Evolutionary conservation across 179 eudicot species (phyloP), one percentile per base, ranked within the genome.

Genomic region (Gypsophila paniculata): DNA sequence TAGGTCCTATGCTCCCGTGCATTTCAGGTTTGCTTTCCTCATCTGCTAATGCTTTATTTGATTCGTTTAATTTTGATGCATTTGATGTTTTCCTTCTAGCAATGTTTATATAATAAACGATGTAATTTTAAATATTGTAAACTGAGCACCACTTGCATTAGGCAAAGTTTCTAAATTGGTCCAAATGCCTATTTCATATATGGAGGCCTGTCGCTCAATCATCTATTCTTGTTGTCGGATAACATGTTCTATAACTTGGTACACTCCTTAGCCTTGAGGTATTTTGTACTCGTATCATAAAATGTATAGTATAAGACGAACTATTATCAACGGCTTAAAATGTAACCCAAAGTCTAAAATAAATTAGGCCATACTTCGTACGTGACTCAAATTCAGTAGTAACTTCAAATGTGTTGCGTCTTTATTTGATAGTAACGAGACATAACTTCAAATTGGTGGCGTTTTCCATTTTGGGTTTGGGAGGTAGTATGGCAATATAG

Each of bases 1-100:
- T 70, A 90, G 98, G 34, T 83, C 94, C 55, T 92, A 82, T 65
- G 89, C 97, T 62, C 96, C 96, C 6, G 94, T 90, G n/a, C 98
- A 92, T 79, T 92, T 88, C 90, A 92, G 98, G 98, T 90, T 72
- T 69, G 81, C 74, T 44, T 39, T 66, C 32, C 29, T 61, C 29
- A 18, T 6, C 18, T 44, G 54, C 69, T 69, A 1, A 3, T 32
- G 46, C 17, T 15, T 13, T 7, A 13, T 38, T 19, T n/a, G 3
- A 1, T 21, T 18, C 14, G 17, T 19, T 1, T 23, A 0, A 9
- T 14, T 42, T 71, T 10, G 1, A 18, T 69, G 59, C 15, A 7
- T 25, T 52, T 67, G 42, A 8, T 2, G 23, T 65, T 60, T 60
- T 48, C 67, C 10, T 23, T 63, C 38, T 18, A 23, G 48, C n/a